These are phyloP conservation scores for Debaryomyces sp. DNA, from an alignment of 1,139 yeast genomes.

Conservation along the genomic window DNA sequence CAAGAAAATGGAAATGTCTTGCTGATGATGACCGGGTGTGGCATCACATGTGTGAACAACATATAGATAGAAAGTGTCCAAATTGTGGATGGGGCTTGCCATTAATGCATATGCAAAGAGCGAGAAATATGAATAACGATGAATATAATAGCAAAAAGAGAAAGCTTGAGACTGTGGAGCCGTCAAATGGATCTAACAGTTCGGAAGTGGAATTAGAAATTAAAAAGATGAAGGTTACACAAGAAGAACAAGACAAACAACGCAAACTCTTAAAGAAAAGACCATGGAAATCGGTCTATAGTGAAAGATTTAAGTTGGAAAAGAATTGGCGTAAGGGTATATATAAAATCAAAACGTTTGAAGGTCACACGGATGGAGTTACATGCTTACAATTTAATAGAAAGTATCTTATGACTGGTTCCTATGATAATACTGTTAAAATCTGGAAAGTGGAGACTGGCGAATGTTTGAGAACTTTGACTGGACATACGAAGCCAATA, in stretches of 20 bases:
- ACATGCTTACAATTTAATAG: constrained; percentile 81
- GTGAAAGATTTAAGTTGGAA: constrained; percentile 88
- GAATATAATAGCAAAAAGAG: constrained; percentile 29
- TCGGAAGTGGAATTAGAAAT: constrained; percentile 17
- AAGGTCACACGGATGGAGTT: constrained; percentile 88
- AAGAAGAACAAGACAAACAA: constrained; percentile 11
- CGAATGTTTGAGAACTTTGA: constrained; percentile 70
- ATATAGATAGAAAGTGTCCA: constrained; percentile 94
- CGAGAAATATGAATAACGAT: constrained; percentile 51
- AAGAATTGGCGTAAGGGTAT: constrained; percentile 91
- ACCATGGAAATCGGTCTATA: constrained; percentile 95
- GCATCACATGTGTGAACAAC: constrained; percentile 99
- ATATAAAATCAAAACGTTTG: constrained; percentile 63
- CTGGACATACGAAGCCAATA: constrained; percentile 87
- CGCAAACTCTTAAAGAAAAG: constrained; percentile 37
- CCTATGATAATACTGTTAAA: constrained; percentile 84
- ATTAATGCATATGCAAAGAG: constrained; percentile 78
- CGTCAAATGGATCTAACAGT: constrained; percentile 4
- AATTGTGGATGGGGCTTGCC: constrained; percentile 99
- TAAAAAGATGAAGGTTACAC: constrained; percentile 13
- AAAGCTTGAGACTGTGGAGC: constrained; percentile 26
- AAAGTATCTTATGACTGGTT: constrained; percentile 82
- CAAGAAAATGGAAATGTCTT: constrained; percentile 77
- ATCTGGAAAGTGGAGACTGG: constrained; percentile 89
- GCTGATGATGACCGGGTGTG: constrained; percentile 98